Conservation (phyloP, 2,329 filamentous ascomycete genomes). For the Cladobotryum protrusum region DNA sequence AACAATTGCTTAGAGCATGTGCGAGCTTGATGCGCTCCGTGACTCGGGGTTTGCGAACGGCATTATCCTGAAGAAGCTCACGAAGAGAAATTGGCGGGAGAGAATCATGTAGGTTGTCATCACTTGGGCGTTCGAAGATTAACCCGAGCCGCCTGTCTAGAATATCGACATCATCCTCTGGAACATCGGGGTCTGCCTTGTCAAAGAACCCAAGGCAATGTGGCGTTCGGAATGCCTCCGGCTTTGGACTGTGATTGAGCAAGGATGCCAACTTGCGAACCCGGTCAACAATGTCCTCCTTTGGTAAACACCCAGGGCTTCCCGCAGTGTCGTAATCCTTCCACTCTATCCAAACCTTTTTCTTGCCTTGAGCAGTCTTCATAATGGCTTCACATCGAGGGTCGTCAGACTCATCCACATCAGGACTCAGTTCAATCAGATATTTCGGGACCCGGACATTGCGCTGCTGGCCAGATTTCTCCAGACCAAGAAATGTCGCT, state of each 20-base stretch:
- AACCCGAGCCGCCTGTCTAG: slow-evolving; percentile 43
- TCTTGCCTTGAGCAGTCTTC: slow-evolving; percentile 27
- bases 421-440: slow-evolving; percentile 28
- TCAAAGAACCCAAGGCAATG: slow-evolving; percentile 47
- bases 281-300: slow-evolving; percentile 36
- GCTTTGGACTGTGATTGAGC: slow-evolving; percentile 41
- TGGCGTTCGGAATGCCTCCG: slow-evolving; percentile 43
- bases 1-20: slow-evolving; percentile 43
- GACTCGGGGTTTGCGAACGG: slow-evolving; percentile 39
- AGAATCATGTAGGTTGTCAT: slow-evolving; percentile 28
- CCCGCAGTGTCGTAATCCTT: slow-evolving; percentile 40
- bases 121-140: slow-evolving; percentile 44
- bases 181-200: slow-evolving; percentile 30
- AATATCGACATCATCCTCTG: slow-evolving; percentile 34
- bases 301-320: slow-evolving; percentile 32
- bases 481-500: slow-evolving; percentile 34
- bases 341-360: slow-evolving; percentile 45
- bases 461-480: slow-evolving; percentile 25
- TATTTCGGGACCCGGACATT: slow-evolving; percentile 30
- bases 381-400: slow-evolving; percentile 36
- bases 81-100: slow-evolving; percentile 41
- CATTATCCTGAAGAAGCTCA: slow-evolving; percentile 34
- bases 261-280: slow-evolving; percentile 43
- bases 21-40: slow-evolving; percentile 47
- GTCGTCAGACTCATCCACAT: slow-evolving; percentile 26